Base-by-base conservation (phyloP, 2,329 filamentous ascomycete genomes). In the Sporothrix curviconia region DNA sequence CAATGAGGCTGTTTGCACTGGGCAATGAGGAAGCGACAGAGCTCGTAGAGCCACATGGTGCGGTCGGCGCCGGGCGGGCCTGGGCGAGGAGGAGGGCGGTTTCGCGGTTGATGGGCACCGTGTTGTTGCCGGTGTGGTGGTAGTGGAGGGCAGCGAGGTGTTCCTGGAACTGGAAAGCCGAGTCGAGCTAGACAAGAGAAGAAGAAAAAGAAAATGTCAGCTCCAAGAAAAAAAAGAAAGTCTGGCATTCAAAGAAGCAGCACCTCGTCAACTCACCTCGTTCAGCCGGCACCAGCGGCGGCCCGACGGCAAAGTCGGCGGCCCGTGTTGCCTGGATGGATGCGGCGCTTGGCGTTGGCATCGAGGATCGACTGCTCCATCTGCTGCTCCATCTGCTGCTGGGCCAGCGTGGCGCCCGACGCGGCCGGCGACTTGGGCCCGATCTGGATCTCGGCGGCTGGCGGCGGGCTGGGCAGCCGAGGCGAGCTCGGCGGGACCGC, bases 111-210 rank as follows among this genome's bases (percentile, higher is more conserved):
- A 97, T 86, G 7, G 92, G 84, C 43, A 82, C 75, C 34, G 84
- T 86, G 63, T 82, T 82, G 62, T 80, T 77, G 54, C 76, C 78
- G 1, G 90, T 95, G 69, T 89, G 86, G 69, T 87, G 79, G 71
- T 92, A 85, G 75, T 97, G 90, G 15, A 96, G 82, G 36, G 94
- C 90, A 71, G 95, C 92, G 56, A 99, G 86, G 69, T 99, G 92
- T 74, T 99, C 94, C 72, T 96, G 95, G 17, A 97, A 83, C 71
- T 96, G 94, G 70, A 97, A 99, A 44, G 94, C 89, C 22, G 92
- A 97, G 69, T 99, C 92, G 64, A 99, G 90, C 89, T 96, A 70
- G 56, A n/a, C n/a, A 14, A n/a, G 9, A 24, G n/a, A n/a, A 44
- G 22, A 32, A 32, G 28, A 32, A 32, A 32, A 32, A 32, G 28